Evolutionary conservation across 805 yeast genomes (phyloP).

Genomic region (Candida oleophila): DNA sequence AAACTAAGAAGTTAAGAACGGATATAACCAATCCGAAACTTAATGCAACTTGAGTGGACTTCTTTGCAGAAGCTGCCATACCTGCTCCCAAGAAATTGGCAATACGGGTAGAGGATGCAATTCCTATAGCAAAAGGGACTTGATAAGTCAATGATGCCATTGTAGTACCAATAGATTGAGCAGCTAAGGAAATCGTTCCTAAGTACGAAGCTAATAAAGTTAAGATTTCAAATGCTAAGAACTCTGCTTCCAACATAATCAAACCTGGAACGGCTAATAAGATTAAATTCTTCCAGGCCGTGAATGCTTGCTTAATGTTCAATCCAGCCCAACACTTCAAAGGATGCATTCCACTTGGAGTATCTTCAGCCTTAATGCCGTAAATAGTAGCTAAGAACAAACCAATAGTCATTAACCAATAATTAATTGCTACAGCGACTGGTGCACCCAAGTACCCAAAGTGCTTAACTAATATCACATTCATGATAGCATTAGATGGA

Average conservation of each 20-base stretch:
- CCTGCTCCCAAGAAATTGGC: constrained; percentile 57
- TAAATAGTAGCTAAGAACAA: constrained; percentile 36
- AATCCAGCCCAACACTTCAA: constrained; percentile 50
- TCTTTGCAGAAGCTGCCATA: constrained; percentile 32
- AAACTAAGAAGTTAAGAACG: constrained; percentile 27
- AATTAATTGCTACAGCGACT: constrained; percentile 55
- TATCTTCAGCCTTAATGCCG: constrained; percentile 35
- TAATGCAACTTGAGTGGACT: constrained; percentile 35
- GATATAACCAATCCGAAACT: constrained; percentile 36
- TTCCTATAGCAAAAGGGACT: constrained; percentile 57
- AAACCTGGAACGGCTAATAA: constrained; percentile 54
- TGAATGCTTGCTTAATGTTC: constrained; percentile 36
- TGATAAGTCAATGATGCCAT: constrained; percentile 59
- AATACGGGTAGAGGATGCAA: constrained; percentile 57
- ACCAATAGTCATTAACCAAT: constrained; percentile 55
- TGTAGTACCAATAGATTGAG: constrained; percentile 42
- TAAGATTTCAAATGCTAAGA: constrained; percentile 56
- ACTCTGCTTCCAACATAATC: constrained; percentile 60
- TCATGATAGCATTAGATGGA: constrained; percentile 51
- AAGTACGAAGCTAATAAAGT: constrained; percentile 54
- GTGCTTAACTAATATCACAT: constrained; percentile 40
- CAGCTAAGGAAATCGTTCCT: constrained; percentile 53
- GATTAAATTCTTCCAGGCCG: constrained; percentile 45
- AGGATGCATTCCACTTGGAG: constrained; percentile 50
- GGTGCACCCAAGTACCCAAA: constrained; percentile 62